phyloP scores from a whole-genome alignment of 352 stramenopile genomes.

The Blastocystis sp. region DNA sequence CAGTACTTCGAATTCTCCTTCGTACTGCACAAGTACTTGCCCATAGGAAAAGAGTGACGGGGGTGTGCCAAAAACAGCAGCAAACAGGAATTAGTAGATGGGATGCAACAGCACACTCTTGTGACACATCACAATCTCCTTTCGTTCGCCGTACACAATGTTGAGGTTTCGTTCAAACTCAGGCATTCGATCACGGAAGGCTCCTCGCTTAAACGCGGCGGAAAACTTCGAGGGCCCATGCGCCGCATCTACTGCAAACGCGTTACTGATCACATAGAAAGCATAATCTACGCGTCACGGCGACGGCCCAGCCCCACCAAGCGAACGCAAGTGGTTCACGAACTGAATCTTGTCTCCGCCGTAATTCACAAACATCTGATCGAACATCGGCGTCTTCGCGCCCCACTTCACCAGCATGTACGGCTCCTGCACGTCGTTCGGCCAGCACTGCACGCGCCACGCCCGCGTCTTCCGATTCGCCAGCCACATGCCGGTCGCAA shows the following conservation, averaged over 20 bases:
- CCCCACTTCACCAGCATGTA: conserved; percentile 40
- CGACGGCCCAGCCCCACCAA: background rate
- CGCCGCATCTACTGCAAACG: too few relatives aligned
- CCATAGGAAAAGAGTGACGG: background rate
- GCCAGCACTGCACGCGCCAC: background rate
- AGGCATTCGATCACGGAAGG: too few relatives aligned
- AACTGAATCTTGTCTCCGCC: conserved; percentile 30
- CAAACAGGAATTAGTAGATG: background rate
- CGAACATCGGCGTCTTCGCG: background rate
- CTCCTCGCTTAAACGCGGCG: too few relatives aligned
- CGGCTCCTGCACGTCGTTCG: conserved; percentile 41
- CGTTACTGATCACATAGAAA: too few relatives aligned
- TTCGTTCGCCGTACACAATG: too few relatives aligned
- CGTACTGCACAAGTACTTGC: conserved; percentile 44
- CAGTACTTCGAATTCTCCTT: conserved; percentile 47
- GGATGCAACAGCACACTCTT: too few relatives aligned
- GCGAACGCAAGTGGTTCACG: conserved; percentile 23
- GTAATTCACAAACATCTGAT: conserved; percentile 20
- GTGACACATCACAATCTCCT: too few relatives aligned
- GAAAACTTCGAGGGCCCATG: too few relatives aligned
- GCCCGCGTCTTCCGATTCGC: too few relatives aligned
- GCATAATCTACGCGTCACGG: too few relatives aligned
- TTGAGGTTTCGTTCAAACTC: too few relatives aligned
- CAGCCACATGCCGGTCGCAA: background rate
- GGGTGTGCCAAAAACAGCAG: background rate